Base-by-base conservation (phyloP, 75 land plant species). In the Cupressus sempervirens region DNA sequence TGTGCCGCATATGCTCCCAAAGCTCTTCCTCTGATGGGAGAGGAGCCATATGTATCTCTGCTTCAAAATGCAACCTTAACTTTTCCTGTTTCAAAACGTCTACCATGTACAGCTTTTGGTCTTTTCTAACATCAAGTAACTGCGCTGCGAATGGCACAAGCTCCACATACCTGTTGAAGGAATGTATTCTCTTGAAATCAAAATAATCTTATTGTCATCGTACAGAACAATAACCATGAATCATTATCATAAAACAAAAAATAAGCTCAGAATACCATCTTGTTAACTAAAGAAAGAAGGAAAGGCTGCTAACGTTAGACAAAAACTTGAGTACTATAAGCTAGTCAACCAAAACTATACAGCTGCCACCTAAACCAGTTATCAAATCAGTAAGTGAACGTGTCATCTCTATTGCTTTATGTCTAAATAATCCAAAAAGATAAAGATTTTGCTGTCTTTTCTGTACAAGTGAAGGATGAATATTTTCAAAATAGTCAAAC, bases 101-200 rank as follows among this genome's bases (percentile, higher is more conserved):
- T n/a, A 98, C 87, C 87, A 98, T 96, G 70, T 94, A 88, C 45
- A 95, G 90, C 85, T 96, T 98, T 86, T 98, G 99, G 83, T 82
- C 82, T 84, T 92, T 96, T 84, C 95, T 92, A 26, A 96, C 92
- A 86, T 98, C 99, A 80, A 98, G 89, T 76, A 94, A 53, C 88
- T 96, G 83, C 34, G 99, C 97, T 53, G 99, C 99, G 50, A 98
- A 88, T 73, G 99, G 99, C 35, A 98, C 99, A 46, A 86, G 93
- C 92, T 94, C 98, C 81, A 97, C 99, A 88, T 93, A 97, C 85
- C 99, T 97, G 86, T 76, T 52, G 68, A 89, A 46, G 16, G 72
- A 85, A 80, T 16, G 20, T 13, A 1, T 82, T 35, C 5, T 34
- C 46, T 43, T 40, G 13, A 80, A 80, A 34, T 80, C 67, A 32